Base-by-base conservation (phyloP, 768 basidiomycete genomes). In the Mycena capillaripes region DNA sequence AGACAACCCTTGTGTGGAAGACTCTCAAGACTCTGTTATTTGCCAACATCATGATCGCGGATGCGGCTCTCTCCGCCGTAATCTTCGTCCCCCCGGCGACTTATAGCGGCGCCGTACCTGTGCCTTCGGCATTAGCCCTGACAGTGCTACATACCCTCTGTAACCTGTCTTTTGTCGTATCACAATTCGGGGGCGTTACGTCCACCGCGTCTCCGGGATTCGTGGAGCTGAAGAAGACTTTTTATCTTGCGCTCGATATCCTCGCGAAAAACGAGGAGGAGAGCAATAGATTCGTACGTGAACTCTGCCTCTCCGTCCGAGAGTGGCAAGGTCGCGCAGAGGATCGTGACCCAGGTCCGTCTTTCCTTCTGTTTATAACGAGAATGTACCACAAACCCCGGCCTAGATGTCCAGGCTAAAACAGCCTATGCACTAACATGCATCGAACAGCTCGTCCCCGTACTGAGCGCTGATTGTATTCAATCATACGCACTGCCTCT, bases 11-110 rank as follows among this genome's bases (percentile, higher is more conserved):
- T 3, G 84, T 91, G 11, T 96, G 94, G 95, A 82, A 83, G 2
- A 84, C 88, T 29, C 85, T 95, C 76, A 96, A 95, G 80, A 93
- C 91, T 0, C 78, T 94, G 0, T 83, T 96, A n/a, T 96, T 96
- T 80, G 87, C 89, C 30, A 88, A 81, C 4, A 84, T 95, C 52
- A 92, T 95, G 91, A 79, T 95, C 25, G 82, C 89, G 5, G 92
- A 95, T 71, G 85, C 90, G 8, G 83, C 89, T 11, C 84, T 95
- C 25, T 86, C 87, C 10, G 81, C 89, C 2, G 80, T 89, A 6
- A 81, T 91, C 29, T 94, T 88, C 77, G 78, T 88, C 27, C 84
- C 87, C 11, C 86, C 90, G 21, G 69, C 77, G 2, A 74, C 76
- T 40, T 82, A 77, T 38, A n/a, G 64, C 12, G 38, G 27, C 25